phyloP scores from a whole-genome alignment of 2,329 filamentous ascomycete species.

The Cadophora sp. region DNA sequence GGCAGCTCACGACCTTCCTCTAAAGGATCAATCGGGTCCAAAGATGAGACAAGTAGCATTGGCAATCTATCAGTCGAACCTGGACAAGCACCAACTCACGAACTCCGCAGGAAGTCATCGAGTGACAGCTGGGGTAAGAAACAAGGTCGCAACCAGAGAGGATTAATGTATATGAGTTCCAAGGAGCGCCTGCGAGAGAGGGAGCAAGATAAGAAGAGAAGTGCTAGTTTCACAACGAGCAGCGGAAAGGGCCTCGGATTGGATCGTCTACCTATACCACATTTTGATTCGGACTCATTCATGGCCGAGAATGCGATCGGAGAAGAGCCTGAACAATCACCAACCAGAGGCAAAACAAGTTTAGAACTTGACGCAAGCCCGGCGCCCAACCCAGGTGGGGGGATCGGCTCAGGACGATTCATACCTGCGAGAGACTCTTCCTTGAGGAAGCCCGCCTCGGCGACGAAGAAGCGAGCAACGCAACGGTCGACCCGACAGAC shows the following conservation, averaged over 20 bases:
- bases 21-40: constrained; percentile 60
- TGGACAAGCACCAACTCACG: constrained; percentile 52
- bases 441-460: constrained; percentile 61
- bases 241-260: constrained; percentile 48
- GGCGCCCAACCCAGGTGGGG: constrained; percentile 31
- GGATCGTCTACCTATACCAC: constrained; percentile 37
- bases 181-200: constrained; percentile 69
- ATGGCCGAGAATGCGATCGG: constrained; percentile 47
- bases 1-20: constrained; percentile 63
- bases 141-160: constrained; percentile 57
- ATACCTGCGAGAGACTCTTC: constrained; percentile 76
- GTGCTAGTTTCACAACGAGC: constrained; percentile 50
- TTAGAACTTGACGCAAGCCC: constrained; percentile 23
- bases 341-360: constrained; percentile 31
- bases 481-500: constrained; percentile 56
- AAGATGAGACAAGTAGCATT: constrained; percentile 65
- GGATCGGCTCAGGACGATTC: constrained; percentile 48
- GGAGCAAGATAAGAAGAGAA: constrained; percentile 66
- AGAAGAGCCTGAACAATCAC: constrained; percentile 54
- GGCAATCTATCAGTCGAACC: constrained; percentile 70
- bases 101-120: constrained; percentile 60
- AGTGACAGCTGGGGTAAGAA: constrained; percentile 69
- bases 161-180: constrained; percentile 77
- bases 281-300: constrained; percentile 43
- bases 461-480: constrained; percentile 59